These are phyloP conservation scores for Backusella macrospora DNA, from an alignment of 192 early-diverging fungal genomes.

Conservation along the genomic window DNA sequence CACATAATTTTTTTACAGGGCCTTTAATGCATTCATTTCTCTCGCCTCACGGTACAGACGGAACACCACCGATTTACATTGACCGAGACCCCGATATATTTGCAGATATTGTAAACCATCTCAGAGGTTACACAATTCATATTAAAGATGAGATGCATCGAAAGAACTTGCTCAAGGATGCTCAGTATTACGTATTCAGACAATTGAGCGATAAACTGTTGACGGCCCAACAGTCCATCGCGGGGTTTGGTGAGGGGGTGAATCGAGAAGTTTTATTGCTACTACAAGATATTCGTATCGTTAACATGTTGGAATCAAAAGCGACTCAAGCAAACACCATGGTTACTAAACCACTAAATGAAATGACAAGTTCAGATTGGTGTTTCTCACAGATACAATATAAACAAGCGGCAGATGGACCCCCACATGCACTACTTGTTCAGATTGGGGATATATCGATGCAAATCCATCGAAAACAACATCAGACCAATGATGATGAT, in stretches of 20 bases:
- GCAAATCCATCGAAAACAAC: slow-evolving; percentile 17
- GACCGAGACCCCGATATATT: slow-evolving; percentile 58
- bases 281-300: slow-evolving; percentile 44
- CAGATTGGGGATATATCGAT: slow-evolving; percentile 33
- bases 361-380: not conserved
- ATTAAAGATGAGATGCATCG: slow-evolving; percentile 58
- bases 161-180: slow-evolving; percentile 56
- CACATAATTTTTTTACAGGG: slow-evolving; percentile 42
- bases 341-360: not conserved
- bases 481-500: not conserved
- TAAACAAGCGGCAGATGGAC: slow-evolving; percentile 23
- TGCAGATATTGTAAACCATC: slow-evolving; percentile 54
- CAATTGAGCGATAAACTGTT: slow-evolving; percentile 45
- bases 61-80: slow-evolving; percentile 38
- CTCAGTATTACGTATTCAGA: slow-evolving; percentile 48
- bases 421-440: slow-evolving; percentile 29
- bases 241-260: slow-evolving; percentile 40
- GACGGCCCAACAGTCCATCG: slow-evolving; percentile 36
- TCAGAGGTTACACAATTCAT: slow-evolving; percentile 58
- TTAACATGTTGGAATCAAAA: slow-evolving; percentile 21
- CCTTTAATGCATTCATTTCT: slow-evolving; percentile 37
- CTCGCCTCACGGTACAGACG: slow-evolving; percentile 19
- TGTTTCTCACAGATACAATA: slow-evolving; percentile 34
- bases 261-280: slow-evolving; percentile 42
- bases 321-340: not conserved